phyloP scores from a whole-genome alignment of 441 rosid genomes.

The Populus hybrid region DNA sequence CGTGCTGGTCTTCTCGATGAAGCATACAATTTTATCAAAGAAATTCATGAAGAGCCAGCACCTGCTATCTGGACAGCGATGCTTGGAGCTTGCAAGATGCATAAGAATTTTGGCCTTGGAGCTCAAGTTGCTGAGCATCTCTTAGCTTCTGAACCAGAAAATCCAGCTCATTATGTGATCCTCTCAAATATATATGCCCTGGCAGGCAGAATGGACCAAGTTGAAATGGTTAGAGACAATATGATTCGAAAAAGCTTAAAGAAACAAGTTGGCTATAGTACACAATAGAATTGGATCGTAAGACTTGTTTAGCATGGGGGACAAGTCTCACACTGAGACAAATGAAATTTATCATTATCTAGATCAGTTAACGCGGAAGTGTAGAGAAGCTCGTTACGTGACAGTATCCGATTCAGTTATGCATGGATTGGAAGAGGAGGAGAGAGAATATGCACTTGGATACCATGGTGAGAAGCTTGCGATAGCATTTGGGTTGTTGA shows the following conservation, averaged over 20 bases:
- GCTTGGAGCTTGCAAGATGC: constrained; percentile 98
- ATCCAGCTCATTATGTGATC: constrained; percentile 83
- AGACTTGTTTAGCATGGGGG: constrained; percentile 78
- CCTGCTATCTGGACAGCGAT: constrained; percentile 89
- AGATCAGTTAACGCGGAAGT: constrained; percentile 64
- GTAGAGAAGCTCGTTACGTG: constrained; percentile 68
- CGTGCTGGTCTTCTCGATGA: constrained; percentile 72
- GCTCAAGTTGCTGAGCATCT: constrained; percentile 71
- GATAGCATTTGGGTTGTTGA: constrained; percentile 67
- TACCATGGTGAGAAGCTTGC: constrained; percentile 94
- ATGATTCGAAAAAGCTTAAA: constrained; percentile 59
- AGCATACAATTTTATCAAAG: constrained; percentile 52
- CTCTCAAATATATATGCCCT: constrained; percentile 78
- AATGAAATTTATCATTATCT: constrained; percentile 48
- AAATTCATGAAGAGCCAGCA: constrained; percentile 39
- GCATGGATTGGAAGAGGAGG: constrained; percentile 91
- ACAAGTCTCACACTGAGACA: constrained; percentile 62
- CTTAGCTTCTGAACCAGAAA: constrained; percentile 63
- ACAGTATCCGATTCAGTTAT: constrained; percentile 54
- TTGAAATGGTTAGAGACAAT: constrained; percentile 53
- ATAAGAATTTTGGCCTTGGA: constrained; percentile 72
- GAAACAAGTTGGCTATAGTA: constrained; percentile 81
- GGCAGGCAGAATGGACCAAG: constrained; percentile 71
- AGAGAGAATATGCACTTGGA: constrained; percentile 70
- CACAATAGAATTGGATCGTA: constrained; percentile 54